A percentile compares a stretch with the other conserved stretches of the same genome.
Evolutionary conservation across 768 basidiomycete species (phyloP).

Genomic region (Hemileccinum rubropunctum): DNA sequence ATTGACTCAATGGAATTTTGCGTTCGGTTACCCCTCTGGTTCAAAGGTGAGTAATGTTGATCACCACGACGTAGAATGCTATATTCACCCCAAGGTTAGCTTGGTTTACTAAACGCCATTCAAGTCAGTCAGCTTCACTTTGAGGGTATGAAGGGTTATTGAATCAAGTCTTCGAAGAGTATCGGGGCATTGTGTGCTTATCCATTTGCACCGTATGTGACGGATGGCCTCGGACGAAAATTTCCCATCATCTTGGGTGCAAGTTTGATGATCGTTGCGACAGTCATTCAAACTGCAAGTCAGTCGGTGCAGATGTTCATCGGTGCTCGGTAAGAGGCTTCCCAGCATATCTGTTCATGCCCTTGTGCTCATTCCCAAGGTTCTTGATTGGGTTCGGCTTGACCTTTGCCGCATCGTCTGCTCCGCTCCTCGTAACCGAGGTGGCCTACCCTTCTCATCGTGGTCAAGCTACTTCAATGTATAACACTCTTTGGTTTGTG

Average conservation of each 20-base stretch:
- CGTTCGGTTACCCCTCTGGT: conserved; percentile 30
- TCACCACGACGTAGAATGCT: neutral
- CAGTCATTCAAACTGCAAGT: conserved; percentile 37
- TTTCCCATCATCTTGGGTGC: conserved; percentile 38
- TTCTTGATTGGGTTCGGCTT: conserved; percentile 44
- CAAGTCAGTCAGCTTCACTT: conserved; percentile 24
- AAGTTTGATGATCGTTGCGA: conserved; percentile 37
- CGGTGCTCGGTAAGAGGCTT: conserved; percentile 34
- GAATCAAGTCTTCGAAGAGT: conserved; percentile 29
- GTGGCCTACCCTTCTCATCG: conserved; percentile 50
- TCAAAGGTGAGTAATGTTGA: conserved; percentile 21
- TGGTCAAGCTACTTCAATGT: conserved; percentile 41
- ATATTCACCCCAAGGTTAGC: conserved; percentile 13
- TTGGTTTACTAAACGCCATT: conserved; percentile 37
- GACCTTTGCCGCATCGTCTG: conserved; percentile 40
- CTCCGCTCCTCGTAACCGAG: conserved; percentile 51
- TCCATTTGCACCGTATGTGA: conserved; percentile 40
- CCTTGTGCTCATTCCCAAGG: neutral
- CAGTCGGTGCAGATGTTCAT: conserved; percentile 44
- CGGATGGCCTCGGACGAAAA: conserved; percentile 40
- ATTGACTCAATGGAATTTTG: conserved; percentile 35
- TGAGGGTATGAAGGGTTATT: neutral
- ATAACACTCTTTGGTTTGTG: conserved; percentile 43
- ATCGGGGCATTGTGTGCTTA: conserved; percentile 39
- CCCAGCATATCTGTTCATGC: neutral